Base-by-base conservation (phyloP, 441 rosid species). In the Euphorbia neoarborescens region DNA sequence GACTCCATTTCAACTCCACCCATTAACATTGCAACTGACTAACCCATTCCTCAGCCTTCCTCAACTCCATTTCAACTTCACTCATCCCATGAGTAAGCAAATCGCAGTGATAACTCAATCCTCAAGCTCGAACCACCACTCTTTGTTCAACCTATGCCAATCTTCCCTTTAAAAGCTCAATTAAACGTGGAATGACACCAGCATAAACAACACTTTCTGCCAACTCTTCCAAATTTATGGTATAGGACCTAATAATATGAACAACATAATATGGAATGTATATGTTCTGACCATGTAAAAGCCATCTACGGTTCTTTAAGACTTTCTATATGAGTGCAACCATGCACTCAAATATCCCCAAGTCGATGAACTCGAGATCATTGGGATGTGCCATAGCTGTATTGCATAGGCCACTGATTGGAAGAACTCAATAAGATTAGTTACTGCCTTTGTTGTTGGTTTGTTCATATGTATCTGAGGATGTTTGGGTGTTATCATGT, bases 301-400 rank as follows among this genome's bases (percentile, higher is more conserved):
- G 90, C 97, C 97, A 94, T 30, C 94, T 92, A 0, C 89, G 86
- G 65, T 88, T 94, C 81, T 89, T 91, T 22, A 94, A 78, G 54
- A 97, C 98, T 78, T 94, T 94, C 94, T 94, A 91, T 72, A 89
- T 91, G 62, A 94, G 84, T 61, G 98, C 87, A 24, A 95, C 80
- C 97, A 94, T 94, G 83, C 97, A 94, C 77, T 90, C 97, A 35
- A 94, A 94, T 70, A 91, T 94, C 60, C 98, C 97, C 58, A 94
- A 82, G 76, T 91, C 95, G 2, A 94, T 89, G 77, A 94, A 94
- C 78, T 94, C 98, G 0, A 95, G 96, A 70, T 94, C 97, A 62
- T 94, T 91, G n/a, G 98, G 98, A 78, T 94, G 97, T 22, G 99
- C 97, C 99, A 91, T 94, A 50, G 99, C 96, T 65, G 99, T 94